These are phyloP conservation scores for Malassezia slooffiae DNA, from an alignment of 1,284 basidiomycete genomes.

Conservation along the genomic window DNA sequence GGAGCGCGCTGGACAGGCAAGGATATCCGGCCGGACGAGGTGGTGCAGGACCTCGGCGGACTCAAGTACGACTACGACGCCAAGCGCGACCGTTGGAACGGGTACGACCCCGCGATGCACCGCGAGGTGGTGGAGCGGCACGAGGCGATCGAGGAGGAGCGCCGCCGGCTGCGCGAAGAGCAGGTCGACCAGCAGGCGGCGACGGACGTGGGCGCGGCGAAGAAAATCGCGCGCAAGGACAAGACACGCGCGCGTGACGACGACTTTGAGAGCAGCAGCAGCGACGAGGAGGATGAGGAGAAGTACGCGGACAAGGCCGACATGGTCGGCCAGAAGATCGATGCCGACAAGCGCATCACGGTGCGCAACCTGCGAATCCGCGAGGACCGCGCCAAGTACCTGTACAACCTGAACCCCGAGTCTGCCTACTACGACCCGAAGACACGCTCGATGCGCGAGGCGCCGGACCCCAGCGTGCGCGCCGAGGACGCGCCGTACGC, in stretches of 20 bases:
- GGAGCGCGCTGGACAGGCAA: constrained; percentile 87
- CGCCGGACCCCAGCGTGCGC: constrained; percentile 65
- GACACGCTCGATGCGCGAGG: constrained; percentile 98
- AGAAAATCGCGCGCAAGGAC: constrained; percentile 74
- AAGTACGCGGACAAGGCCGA: constrained; percentile 89
- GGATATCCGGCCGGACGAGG: constrained; percentile 81
- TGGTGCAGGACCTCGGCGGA: constrained; percentile 62
- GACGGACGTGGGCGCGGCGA: constrained; percentile 52
- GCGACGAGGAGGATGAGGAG: constrained; percentile 41
- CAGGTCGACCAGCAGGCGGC: constrained; percentile 86
- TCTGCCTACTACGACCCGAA: constrained; percentile 99
- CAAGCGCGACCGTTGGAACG: constrained; percentile 97
- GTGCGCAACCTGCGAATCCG: constrained; percentile 96
- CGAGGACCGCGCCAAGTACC: constrained; percentile 97
- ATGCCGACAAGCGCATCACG: constrained; percentile 94
- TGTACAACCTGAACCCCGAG: constrained; percentile 87
- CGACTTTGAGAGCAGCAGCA: constrained; percentile 77
- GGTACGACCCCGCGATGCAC: constrained; percentile 82
- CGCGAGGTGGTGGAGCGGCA: constrained; percentile 83
- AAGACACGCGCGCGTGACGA: constrained; percentile 17
- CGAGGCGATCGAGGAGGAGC: constrained; percentile 69
- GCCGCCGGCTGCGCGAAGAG: constrained; percentile 80
- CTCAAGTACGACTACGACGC: constrained; percentile 64
- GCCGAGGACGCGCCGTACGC: constrained; percentile 78
- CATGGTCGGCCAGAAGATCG: constrained; percentile 91